Base-by-base conservation (phyloP, 176 grass and related monocot genomes). In the Oryza nivara region DNA sequence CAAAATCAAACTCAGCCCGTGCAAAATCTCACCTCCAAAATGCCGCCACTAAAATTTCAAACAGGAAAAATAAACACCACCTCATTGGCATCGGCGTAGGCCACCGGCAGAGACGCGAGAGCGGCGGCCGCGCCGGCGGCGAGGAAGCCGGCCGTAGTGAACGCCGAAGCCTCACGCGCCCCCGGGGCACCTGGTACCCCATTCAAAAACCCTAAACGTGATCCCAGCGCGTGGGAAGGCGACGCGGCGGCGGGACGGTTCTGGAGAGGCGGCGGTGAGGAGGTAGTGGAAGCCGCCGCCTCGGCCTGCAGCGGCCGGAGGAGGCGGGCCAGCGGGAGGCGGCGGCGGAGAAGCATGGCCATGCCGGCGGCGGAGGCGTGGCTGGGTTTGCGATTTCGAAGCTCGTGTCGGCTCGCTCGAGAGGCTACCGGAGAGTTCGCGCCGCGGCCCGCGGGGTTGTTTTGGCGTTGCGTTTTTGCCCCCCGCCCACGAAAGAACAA, bases 11-110 rank as follows among this genome's bases (percentile, higher is more conserved):
- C 38, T 77, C 25, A 78, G 16, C 7, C 13, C 56, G 71, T 44
- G 68, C n/a, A 22, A 67, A 73, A 54, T n/a, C 4, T 44, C 10
- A 54, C 54, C 35, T 13, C 44, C 36, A 20, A 2, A 15, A 52
- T 30, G 11, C 5, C 4, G 75, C 56, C 4, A 68, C 7, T 0
- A 22, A 22, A 15, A 56, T 47, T 14, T 47, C 19, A 17, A 45
- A 26, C 2, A 48, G 1, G 5, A 67, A 73, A 51, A 70, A 19
- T 43, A 0, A 49, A 1, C 12, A 78, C 26, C 20, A 75, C 54
- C 83, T 83, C 89, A 70, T 86, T 75, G 51, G 84, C 74, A 64
- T 95, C 93, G 4, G 93, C 88, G 41, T 90, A 86, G 66, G 79
- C 93, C 46, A 88, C 80, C 19, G 81, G 85, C 19, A 92, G 3